These are phyloP conservation scores for Mortierella antarctica DNA, from an alignment of 192 early-diverging fungal species.

Conservation along the genomic window DNA sequence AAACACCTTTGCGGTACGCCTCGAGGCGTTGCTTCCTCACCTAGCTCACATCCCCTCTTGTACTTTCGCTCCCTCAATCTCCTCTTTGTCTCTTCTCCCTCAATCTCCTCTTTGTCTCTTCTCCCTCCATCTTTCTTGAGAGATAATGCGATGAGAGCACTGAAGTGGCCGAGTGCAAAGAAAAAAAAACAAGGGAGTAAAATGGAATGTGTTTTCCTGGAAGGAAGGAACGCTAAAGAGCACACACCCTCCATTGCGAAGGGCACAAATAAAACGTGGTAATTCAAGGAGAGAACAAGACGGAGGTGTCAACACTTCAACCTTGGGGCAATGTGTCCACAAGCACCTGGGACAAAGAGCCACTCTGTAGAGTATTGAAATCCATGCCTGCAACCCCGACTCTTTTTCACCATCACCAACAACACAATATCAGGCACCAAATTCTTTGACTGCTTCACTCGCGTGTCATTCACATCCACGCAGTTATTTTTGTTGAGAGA, in stretches of 20 bases:
- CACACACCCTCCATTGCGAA: neutral
- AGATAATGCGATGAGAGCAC: neutral
- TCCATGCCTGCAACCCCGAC: too few species aligned
- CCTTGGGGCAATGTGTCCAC: too few species aligned
- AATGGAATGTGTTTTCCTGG: neutral
- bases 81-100: neutral
- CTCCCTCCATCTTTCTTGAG: neutral
- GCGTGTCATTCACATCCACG: too few species aligned
- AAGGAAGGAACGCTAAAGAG: neutral
- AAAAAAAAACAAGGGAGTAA: slow-evolving; percentile 17
- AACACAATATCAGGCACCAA: too few species aligned
- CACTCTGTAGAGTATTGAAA: neutral
- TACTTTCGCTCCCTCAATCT: too few species aligned
- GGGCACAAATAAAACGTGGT: slow-evolving; percentile 26
- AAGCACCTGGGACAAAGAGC: too few species aligned
- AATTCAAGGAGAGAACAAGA: slow-evolving; percentile 16
- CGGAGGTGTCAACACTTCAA: slow-evolving; percentile 3
- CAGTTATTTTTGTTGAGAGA: too few species aligned
- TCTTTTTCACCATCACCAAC: too few species aligned
- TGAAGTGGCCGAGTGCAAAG: neutral
- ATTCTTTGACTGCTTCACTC: too few species aligned
- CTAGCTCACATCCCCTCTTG: too few species aligned
- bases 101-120: neutral
- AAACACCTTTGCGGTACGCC: slow-evolving; percentile 1
- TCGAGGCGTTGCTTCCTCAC: neutral